Percentiles rank a stretch among this genome's conserved stretches.
phyloP scores from a whole-genome alignment of 73 alveolate species.

The Stentor coeruleus region DNA sequence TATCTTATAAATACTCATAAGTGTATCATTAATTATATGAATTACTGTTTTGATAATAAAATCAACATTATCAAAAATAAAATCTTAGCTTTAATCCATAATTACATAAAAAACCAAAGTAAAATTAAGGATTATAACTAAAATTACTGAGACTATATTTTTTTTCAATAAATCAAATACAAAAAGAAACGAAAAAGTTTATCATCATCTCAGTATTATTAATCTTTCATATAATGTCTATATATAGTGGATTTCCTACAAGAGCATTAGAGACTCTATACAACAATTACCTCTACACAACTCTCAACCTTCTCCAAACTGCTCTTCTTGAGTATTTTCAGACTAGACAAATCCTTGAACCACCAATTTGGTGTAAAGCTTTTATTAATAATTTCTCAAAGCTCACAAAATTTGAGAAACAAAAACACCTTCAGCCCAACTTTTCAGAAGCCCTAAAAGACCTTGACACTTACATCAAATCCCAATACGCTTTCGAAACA shows the following conservation, averaged over 20 bases:
- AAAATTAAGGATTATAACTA: too few species aligned
- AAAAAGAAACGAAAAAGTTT: too few species aligned
- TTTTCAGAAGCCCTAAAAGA: not conserved
- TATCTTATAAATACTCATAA: not conserved
- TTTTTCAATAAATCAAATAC: too few species aligned
- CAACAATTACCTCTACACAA: not conserved
- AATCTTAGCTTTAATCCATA: too few species aligned
- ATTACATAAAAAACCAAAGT: too few species aligned
- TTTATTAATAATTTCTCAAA: too few species aligned
- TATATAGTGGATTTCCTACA: not conserved
- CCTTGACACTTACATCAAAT: not conserved
- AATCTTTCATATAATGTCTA: too few species aligned
- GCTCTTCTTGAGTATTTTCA: not conserved
- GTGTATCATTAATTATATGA: too few species aligned
- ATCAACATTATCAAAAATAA: too few species aligned
- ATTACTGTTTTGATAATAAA: too few species aligned
- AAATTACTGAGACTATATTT: too few species aligned
- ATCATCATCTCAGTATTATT: too few species aligned
- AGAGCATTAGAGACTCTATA: not conserved
- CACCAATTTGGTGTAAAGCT: not conserved
- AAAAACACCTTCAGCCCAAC: not conserved
- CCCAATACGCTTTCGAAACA: not conserved
- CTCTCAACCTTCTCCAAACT: not conserved
- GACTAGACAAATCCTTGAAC: not conserved
- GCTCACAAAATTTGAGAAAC: not conserved